Percentiles rank a stretch among this genome's conserved stretches.
Conservation (phyloP, 2,329 filamentous ascomycete species). For the Hypoxylon sp. region DNA sequence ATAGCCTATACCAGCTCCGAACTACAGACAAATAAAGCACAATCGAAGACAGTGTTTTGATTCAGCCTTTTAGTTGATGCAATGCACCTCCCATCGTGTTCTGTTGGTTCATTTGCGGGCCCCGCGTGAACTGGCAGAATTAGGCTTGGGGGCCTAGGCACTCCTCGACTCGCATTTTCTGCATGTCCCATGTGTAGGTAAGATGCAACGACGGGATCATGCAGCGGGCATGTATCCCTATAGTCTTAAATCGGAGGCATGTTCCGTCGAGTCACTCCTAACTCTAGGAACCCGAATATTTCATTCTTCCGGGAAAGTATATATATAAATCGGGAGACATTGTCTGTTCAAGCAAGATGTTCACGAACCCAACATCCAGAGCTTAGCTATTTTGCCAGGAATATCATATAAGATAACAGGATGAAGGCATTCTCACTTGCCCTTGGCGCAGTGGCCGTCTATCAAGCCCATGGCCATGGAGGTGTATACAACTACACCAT, state of each 20-base stretch:
- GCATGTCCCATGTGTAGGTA: not conserved
- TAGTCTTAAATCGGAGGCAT: not conserved
- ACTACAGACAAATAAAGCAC: not conserved
- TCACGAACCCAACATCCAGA: not conserved
- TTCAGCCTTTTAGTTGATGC: not conserved
- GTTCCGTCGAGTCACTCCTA: not conserved
- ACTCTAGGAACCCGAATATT: not conserved
- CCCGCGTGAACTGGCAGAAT: not conserved
- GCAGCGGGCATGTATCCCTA: not conserved
- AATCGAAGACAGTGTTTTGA: not conserved
- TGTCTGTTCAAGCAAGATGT: not conserved
- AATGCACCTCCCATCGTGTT: not conserved
- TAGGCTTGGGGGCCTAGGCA: not conserved
- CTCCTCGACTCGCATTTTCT: not conserved
- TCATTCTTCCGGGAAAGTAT: not conserved
- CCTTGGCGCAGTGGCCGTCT: not conserved
- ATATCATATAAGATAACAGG: not conserved
- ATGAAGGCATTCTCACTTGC: not conserved
- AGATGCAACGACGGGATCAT: not conserved
- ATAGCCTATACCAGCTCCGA: not conserved
- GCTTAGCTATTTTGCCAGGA: not conserved
- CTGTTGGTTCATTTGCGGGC: not conserved
- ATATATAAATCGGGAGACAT: not conserved
- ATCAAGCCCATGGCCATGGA: not conserved
- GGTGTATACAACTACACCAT: conserved; percentile 12